Percentiles rank a stretch among this genome's conserved stretches.
phyloP scores from a whole-genome alignment of 1,284 basidiomycete species.

The Marasmius oreades region DNA sequence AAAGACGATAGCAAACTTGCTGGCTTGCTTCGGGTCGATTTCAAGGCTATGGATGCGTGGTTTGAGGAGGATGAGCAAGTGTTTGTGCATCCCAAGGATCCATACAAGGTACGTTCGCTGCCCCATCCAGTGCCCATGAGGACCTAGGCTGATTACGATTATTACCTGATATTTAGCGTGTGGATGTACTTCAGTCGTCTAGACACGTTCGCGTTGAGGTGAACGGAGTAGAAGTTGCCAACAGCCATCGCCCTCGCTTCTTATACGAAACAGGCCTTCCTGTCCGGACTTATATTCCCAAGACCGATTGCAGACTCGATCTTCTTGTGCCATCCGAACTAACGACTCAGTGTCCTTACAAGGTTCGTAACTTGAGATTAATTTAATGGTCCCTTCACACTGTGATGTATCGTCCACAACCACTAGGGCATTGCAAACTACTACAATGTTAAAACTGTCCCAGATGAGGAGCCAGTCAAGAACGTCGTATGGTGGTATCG shows the following conservation, averaged over 20 bases:
- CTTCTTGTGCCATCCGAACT: slow-evolving; percentile 44
- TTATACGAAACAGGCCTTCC: slow-evolving; percentile 57
- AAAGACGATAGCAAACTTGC: slow-evolving; percentile 35
- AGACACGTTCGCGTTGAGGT: slow-evolving; percentile 58
- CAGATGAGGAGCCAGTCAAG: slow-evolving; percentile 35
- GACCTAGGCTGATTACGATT: slow-evolving; percentile 62
- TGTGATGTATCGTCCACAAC: slow-evolving; percentile 20
- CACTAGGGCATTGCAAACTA: slow-evolving; percentile 58
- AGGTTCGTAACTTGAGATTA: slow-evolving; percentile 35
- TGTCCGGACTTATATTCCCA: slow-evolving; percentile 59
- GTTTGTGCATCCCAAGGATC: slow-evolving; percentile 61
- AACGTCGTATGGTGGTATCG: slow-evolving; percentile 66
- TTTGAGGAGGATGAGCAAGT: slow-evolving; percentile 67
- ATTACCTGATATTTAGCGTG: slow-evolving; percentile 35
- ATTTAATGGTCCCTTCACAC: not conserved
- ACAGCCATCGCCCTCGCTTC: slow-evolving; percentile 49
- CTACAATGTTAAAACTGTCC: slow-evolving; percentile 45
- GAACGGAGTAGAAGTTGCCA: slow-evolving; percentile 58
- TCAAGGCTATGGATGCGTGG: slow-evolving; percentile 55
- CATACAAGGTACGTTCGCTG: slow-evolving; percentile 52
- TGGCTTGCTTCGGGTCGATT: slow-evolving; percentile 47
- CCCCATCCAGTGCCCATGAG: slow-evolving; percentile 33
- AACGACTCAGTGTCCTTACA: slow-evolving; percentile 58
- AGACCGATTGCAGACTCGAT: slow-evolving; percentile 50
- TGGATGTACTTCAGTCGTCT: slow-evolving; percentile 59